These are phyloP conservation scores for Sporothrix inflata DNA, from an alignment of 2,329 filamentous ascomycete genomes.

Conservation along the genomic window DNA sequence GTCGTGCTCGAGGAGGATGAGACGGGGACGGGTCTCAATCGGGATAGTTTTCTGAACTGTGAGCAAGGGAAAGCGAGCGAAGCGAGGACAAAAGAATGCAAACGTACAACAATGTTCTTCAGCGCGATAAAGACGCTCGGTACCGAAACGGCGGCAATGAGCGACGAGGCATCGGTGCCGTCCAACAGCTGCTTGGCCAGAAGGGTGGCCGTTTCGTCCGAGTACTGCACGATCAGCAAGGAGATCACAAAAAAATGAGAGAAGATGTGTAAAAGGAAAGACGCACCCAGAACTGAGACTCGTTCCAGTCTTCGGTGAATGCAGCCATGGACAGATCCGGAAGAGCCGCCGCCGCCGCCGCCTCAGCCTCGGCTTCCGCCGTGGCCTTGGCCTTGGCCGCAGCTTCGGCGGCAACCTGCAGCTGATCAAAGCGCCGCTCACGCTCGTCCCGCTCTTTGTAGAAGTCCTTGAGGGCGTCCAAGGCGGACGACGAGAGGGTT, in stretches of 20 bases:
- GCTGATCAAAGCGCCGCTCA: constrained; percentile 67
- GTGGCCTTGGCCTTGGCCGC: constrained; percentile 38
- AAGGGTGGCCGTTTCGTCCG: constrained; percentile 67
- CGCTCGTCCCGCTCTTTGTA: constrained; percentile 71
- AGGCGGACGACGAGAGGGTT: constrained; percentile 65
- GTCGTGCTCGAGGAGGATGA: constrained; percentile 75
- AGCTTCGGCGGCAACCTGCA: constrained; percentile 65
- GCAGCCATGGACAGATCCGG: constrained; percentile 61
- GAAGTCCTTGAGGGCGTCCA: constrained; percentile 73
- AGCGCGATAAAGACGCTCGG: constrained; percentile 78
- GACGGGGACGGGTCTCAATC: constrained; percentile 48
- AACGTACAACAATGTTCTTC: constrained; percentile 56
- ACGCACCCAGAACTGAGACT: constrained; percentile 78
- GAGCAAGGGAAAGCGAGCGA: background rate
- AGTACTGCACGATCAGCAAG: constrained; percentile 55
- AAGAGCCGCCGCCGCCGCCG: constrained; percentile 57
- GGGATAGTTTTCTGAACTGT: background rate
- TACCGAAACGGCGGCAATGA: constrained; percentile 71
- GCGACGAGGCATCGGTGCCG: constrained; percentile 56
- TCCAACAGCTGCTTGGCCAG: constrained; percentile 69
- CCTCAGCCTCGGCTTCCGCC: constrained; percentile 38
- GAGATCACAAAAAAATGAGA: background rate
- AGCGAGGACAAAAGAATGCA: background rate
- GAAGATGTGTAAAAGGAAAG: background rate
- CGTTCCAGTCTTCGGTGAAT: constrained; percentile 82